These are phyloP conservation scores for Tolypocladium inflatum DNA, from an alignment of 2,329 filamentous ascomycete genomes.

Conservation along the genomic window DNA sequence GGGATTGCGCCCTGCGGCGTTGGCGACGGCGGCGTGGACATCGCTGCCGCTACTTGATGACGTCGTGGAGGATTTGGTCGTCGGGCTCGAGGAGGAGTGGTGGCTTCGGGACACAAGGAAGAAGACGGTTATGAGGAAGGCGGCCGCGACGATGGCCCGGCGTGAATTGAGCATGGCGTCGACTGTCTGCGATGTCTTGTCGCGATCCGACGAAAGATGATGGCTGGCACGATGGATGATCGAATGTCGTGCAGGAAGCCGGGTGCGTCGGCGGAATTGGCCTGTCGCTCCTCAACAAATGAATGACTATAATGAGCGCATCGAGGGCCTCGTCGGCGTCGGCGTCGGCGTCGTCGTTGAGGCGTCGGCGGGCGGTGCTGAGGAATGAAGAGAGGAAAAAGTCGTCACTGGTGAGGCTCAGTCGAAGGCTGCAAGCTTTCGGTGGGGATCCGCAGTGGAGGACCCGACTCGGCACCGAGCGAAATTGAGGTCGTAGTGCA, in stretches of 20 bases:
- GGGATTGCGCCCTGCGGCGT: slow-evolving; percentile 1
- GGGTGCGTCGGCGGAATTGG: background rate
- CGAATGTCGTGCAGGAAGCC: background rate
- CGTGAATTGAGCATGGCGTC: slow-evolving; percentile 65
- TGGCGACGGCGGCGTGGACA: slow-evolving; percentile 10
- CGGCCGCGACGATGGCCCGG: slow-evolving; percentile 63
- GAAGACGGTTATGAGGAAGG: slow-evolving; percentile 58
- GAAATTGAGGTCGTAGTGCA: background rate
- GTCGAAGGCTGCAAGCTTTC: background rate
- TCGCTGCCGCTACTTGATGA: slow-evolving; percentile 6
- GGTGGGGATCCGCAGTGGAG: background rate
- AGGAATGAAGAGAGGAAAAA: background rate
- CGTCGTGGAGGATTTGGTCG: background rate
- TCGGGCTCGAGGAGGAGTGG: slow-evolving; percentile 3
- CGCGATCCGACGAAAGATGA: background rate
- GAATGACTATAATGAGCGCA: background rate
- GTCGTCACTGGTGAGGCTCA: background rate
- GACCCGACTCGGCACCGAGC: too few species aligned
- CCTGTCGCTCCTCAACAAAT: background rate
- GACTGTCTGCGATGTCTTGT: background rate
- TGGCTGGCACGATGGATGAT: background rate
- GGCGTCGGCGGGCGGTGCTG: background rate
- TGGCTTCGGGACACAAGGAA: slow-evolving; percentile 58
- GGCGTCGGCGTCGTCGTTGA: background rate
- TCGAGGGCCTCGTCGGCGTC: background rate